These are phyloP conservation scores for Kodamaea neixiangensis DNA, from an alignment of 805 yeast genomes.

Conservation along the genomic window DNA sequence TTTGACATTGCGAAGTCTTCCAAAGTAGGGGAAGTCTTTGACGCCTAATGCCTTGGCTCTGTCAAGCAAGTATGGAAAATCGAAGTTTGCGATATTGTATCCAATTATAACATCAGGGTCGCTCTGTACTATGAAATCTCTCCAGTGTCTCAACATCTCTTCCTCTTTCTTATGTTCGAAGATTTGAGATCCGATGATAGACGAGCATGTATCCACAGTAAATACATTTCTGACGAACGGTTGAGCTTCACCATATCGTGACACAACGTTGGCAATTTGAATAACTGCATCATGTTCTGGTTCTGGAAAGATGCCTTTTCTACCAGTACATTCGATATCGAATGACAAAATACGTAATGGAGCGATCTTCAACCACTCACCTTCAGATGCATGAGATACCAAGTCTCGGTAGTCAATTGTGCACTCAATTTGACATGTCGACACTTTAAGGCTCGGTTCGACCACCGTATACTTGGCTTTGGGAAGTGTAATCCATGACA, in stretches of 20 bases:
- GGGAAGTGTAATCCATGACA: conserved; percentile 96
- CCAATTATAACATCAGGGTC: conserved; percentile 98
- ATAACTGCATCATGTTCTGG: conserved; percentile 91
- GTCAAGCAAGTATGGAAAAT: conserved; percentile 87
- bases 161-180: conserved; percentile 72
- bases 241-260: conserved; percentile 74
- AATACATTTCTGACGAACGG: conserved; percentile 95
- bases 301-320: conserved; percentile 96
- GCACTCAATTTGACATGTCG: conserved; percentile 87
- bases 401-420: conserved; percentile 66
- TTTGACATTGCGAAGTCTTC: conserved; percentile 64
- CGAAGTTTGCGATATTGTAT: conserved; percentile 92
- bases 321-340: conserved; percentile 98
- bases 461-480: conserved; percentile 62
- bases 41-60: conserved; percentile 77
- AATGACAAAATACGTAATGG: conserved; percentile 91
- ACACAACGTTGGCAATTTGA: conserved; percentile 95
- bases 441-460: conserved; percentile 43
- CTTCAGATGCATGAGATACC: conserved; percentile 83
- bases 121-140: conserved; percentile 74
- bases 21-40: conserved; percentile 78
- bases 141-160: conserved; percentile 86
- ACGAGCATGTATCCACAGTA: conserved; percentile 87
- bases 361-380: conserved; percentile 90
- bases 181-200: conserved; percentile 92